Evolutionary conservation across 495 filamentous ascomycete genomes (phyloP).

Genomic region (Tuber umbilicatum): DNA sequence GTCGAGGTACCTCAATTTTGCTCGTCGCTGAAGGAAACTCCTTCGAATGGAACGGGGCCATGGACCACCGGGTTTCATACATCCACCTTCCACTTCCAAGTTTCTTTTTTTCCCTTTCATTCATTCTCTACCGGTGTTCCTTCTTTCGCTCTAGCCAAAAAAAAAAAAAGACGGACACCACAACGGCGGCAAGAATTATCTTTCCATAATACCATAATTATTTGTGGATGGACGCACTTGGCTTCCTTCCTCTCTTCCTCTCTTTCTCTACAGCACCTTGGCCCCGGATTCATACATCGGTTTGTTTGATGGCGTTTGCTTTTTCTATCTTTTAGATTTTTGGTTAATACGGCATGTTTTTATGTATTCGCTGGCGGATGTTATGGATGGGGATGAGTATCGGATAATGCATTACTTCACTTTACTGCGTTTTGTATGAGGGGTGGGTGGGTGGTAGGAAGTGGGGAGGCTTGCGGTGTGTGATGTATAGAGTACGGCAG

Average conservation of each 20-base stretch:
- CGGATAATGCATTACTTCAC: neutral
- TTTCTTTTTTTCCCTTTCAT: neutral
- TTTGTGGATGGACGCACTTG: neutral
- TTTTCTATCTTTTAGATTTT: neutral
- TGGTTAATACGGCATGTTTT: neutral
- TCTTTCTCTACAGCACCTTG: neutral
- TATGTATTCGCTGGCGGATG: neutral
- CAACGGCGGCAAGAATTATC: neutral
- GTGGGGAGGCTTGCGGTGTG: neutral
- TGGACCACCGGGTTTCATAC: neutral
- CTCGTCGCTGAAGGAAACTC: constrained; percentile 17
- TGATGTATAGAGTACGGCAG: neutral
- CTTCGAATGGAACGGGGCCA: neutral
- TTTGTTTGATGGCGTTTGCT: neutral
- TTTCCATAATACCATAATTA: neutral
- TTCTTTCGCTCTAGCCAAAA: neutral
- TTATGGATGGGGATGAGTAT: neutral
- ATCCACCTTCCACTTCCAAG: neutral
- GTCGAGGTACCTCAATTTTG: constrained; percentile 35
- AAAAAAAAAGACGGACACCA: neutral
- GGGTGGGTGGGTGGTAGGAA: neutral
- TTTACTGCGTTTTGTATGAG: neutral
- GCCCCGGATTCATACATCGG: neutral
- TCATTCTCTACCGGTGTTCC: neutral
- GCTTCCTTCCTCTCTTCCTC: neutral